Evolutionary conservation across 2,329 filamentous ascomycete genomes (phyloP), one percentile per base, ranked within the genome.

Genomic region (Macroventuria anomochaeta): DNA sequence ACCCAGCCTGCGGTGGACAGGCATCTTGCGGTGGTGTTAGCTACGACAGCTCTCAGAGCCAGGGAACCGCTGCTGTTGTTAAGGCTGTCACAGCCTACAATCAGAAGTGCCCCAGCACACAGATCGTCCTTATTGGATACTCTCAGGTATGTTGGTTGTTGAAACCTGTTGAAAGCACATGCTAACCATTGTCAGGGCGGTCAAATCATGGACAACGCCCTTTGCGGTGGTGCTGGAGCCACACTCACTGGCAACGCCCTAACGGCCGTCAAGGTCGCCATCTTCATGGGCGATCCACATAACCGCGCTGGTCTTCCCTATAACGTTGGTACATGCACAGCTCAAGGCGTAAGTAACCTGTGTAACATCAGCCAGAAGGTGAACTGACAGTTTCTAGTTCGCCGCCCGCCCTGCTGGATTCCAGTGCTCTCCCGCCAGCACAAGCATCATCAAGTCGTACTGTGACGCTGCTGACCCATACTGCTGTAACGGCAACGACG

Each of bases 231-330:
- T 23, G 80, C 51, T 7, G 70, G 82, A 43, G 66, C 72, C 18
- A 79, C 77, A 42, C 79, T 81, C 6, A 77, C 78, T 7, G 76
- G 79, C 4, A 75, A 75, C 5, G 83, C 83, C 3, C 71, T 85
- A 7, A 74, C 72, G 3, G 80, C 81, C 65, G 81, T 88, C 61
- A 86, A 86, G 71, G 86, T 83, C 0, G 84, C 81, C 12, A 86
- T 88, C 60, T 83, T 87, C 68, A 83, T 88, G 80, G 86, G 86
- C 6, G 81, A 86, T 63, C 87, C 87, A 3, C 79, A 85, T 53
- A 83, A 83, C 62, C 75, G 79, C 7, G 70, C 74, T 5, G 85
- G 85, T 2, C 75, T 84, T 20, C 70, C 84, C 1, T 88, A 85
- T 68, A 80, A 86, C 43, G 83, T 86, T 41, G 85, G 85, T 20